Evolutionary conservation across 768 basidiomycete genomes (phyloP).

Genomic region (Tubosaeta brunneosetosa): DNA sequence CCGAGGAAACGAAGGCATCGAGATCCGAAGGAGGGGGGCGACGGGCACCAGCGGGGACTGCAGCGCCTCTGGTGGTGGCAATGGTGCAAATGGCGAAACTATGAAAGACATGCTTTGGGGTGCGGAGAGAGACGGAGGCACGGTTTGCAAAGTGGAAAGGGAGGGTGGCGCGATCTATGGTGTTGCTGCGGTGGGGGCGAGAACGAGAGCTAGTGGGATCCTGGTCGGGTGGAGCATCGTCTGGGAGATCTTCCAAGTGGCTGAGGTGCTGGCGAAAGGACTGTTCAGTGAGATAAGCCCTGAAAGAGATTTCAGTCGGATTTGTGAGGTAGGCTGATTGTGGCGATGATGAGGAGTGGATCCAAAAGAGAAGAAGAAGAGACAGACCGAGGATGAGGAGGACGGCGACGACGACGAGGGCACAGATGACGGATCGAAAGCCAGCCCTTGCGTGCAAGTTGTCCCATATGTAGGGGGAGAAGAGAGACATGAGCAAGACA

Average conservation of each 20-base stretch:
- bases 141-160: slow-evolving; percentile 86
- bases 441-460: slow-evolving; percentile 54
- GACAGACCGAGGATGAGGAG: slow-evolving; percentile 67
- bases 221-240: slow-evolving; percentile 42
- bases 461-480: slow-evolving; percentile 49
- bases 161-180: slow-evolving; percentile 27
- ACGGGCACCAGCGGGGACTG: slow-evolving; percentile 51
- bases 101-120: slow-evolving; percentile 84
- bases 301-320: slow-evolving; percentile 90
- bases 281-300: slow-evolving; percentile 93
- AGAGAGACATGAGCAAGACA: slow-evolving; percentile 60
- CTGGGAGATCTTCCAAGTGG: slow-evolving; percentile 65
- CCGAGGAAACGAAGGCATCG: slow-evolving; percentile 53
- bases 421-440: slow-evolving; percentile 65
- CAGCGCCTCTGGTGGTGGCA: slow-evolving; percentile 43
- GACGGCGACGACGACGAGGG: slow-evolving; percentile 64
- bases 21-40: slow-evolving; percentile 33
- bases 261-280: slow-evolving; percentile 93
- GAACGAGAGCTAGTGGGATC: slow-evolving; percentile 26
- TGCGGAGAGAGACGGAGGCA: slow-evolving; percentile 87
- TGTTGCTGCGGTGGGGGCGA: slow-evolving; percentile 17
- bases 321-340: slow-evolving; percentile 87
- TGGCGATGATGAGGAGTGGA: slow-evolving; percentile 2
- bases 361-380: not conserved
- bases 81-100: slow-evolving; percentile 85